These are phyloP conservation scores for Macroventuria anomochaeta DNA, from an alignment of 2,329 filamentous ascomycete species.

Conservation along the genomic window DNA sequence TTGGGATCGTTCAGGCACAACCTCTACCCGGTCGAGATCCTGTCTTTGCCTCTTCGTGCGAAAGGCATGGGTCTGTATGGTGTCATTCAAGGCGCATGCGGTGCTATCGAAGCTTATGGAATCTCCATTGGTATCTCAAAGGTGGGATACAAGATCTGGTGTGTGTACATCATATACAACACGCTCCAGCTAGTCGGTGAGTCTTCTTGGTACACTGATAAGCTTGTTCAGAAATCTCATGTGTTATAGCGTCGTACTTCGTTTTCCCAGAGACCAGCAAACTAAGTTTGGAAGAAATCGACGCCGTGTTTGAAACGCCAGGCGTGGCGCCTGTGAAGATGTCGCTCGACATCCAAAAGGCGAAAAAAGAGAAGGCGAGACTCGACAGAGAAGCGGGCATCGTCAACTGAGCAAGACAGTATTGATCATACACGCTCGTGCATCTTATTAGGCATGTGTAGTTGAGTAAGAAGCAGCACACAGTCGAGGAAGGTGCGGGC, in stretches of 20 bases:
- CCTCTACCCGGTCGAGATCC: slow-evolving; percentile 55
- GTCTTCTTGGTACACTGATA: background rate
- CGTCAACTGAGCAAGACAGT: background rate
- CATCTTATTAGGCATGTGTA: background rate
- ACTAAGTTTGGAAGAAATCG: slow-evolving; percentile 63
- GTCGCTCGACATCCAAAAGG: slow-evolving; percentile 31
- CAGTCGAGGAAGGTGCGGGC: background rate
- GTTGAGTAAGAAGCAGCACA: background rate
- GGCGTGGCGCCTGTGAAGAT: slow-evolving; percentile 54
- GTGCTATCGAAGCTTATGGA: slow-evolving; percentile 55
- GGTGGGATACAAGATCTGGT: slow-evolving; percentile 60
- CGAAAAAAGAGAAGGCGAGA: slow-evolving; percentile 12
- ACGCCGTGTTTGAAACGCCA: slow-evolving; percentile 62
- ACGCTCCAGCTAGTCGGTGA: slow-evolving; percentile 51
- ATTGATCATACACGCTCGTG: background rate
- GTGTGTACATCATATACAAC: slow-evolving; percentile 60
- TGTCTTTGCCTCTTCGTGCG: slow-evolving; percentile 54
- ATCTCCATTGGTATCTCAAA: slow-evolving; percentile 57
- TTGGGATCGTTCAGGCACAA: slow-evolving; percentile 42
- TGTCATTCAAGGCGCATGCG: slow-evolving; percentile 54
- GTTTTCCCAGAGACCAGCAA: slow-evolving; percentile 61
- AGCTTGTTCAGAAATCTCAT: background rate
- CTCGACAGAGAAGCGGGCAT: slow-evolving; percentile 10
- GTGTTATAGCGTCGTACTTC: slow-evolving; percentile 51
- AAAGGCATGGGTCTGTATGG: slow-evolving; percentile 53